Evolutionary conservation across 768 basidiomycete species (phyloP), one percentile per base, ranked within the genome.

Genomic region (Phlebiopsis gigantea): DNA sequence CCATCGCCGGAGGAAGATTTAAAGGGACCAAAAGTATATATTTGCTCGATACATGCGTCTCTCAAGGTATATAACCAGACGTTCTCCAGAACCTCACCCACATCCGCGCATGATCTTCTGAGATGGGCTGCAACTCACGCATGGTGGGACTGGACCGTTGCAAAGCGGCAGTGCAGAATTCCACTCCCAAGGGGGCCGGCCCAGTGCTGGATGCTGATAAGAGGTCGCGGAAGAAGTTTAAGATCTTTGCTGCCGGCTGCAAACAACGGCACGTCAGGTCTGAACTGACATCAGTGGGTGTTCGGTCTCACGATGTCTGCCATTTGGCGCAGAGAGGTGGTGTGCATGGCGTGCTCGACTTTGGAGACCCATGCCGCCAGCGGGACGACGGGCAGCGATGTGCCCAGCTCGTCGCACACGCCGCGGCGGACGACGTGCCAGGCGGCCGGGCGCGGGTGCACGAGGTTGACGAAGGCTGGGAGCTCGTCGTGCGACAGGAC

Each of bases 51-150:
- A 39, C 34, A 39, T 17, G 2, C 34, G 34, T 39, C 12, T 39
- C 2, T 39, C n/a, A 39, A 12, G 2, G 17, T 39, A 39, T 39
- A 12, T 24, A 50, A 7, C 29, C 28, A 15, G 5, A 15, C 5
- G 12, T 26, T 48, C 39, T 58, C 57, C 57, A 58, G 30, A 53
- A 58, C 29, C 29, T 14, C 12, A 58, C 52, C 57, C 57, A 58
- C 51, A 47, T 54, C 22, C 24, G 19, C 6, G 51, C 51, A 30
- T 58, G 44, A 2, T 30, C 45, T 26, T 47, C 45, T 4, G 45
- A 43, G 15, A 58, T 17, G 12, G 30, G 44, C 14, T 24, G 43
- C 7, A 53, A 30, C 8, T 34, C 25, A 6, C 25, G n/a, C 57
- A 58, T 48, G 14, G 51, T 53, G 15, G 42, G 44, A 45, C 57